A percentile compares a stretch with the other conserved stretches of the same genome.
Conservation (phyloP, 2,329 filamentous ascomycete genomes). For the Penicillium italicum region DNA sequence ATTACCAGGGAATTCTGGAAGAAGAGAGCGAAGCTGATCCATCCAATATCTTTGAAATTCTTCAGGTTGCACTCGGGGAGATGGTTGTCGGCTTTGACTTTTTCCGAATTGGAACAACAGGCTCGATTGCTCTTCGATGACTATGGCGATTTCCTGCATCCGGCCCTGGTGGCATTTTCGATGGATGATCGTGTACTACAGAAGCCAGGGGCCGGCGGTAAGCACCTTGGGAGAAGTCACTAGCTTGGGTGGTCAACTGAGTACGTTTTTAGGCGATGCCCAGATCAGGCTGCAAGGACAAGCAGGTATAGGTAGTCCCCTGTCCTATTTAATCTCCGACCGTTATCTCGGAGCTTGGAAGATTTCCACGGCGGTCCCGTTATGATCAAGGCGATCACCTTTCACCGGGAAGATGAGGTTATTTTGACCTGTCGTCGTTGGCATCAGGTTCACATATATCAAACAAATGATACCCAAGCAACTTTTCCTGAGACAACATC, state of each 20-base stretch:
- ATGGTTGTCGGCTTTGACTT: background rate
- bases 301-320: background rate
- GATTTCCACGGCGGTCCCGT: background rate
- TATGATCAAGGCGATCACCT: background rate
- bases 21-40: background rate
- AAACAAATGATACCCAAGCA: background rate
- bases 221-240: background rate
- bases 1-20: background rate
- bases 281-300: background rate
- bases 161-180: background rate
- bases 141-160: background rate
- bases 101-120: background rate
- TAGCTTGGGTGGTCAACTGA: background rate
- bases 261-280: background rate
- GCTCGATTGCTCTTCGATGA: background rate
- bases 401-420: background rate
- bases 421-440: background rate
- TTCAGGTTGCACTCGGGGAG: background rate
- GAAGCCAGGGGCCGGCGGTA: background rate
- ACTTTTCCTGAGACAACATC: background rate
- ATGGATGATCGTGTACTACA: background rate
- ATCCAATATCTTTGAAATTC: background rate
- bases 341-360: background rate
- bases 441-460: background rate
- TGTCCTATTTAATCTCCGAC: background rate